Conservation (phyloP, 352 stramenopile genomes). For the Globisporangium lucens region DNA sequence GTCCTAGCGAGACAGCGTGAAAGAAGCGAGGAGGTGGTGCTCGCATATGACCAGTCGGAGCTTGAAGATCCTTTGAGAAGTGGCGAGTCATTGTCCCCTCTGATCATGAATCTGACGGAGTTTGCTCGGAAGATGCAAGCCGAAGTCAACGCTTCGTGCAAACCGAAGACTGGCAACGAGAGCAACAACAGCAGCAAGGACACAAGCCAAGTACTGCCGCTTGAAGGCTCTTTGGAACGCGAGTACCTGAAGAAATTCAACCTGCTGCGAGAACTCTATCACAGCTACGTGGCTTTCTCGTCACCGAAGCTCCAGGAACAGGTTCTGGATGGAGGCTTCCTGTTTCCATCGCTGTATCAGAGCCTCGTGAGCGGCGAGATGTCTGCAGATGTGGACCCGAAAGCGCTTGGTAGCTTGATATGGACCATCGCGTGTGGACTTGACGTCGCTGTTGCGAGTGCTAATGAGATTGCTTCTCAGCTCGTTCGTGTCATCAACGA, state of each 20-base stretch:
- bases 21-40: slow-evolving; percentile 14
- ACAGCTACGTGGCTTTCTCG: slow-evolving; percentile 43
- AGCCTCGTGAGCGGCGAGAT: slow-evolving; percentile 12
- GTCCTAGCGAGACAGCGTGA: slow-evolving; percentile 9
- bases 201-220: background rate
- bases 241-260: slow-evolving; percentile 42
- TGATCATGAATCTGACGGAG: slow-evolving; percentile 36
- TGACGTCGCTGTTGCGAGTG: slow-evolving; percentile 35
- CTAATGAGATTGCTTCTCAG: slow-evolving; percentile 15
- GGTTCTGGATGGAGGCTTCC: slow-evolving; percentile 49
- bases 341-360: slow-evolving; percentile 30
- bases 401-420: slow-evolving; percentile 29
- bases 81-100: background rate
- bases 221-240: slow-evolving; percentile 19
- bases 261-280: slow-evolving; percentile 45
- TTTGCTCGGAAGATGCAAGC: slow-evolving; percentile 46
- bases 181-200: background rate
- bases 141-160: slow-evolving; percentile 10
- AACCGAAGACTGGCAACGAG: background rate
- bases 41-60: slow-evolving; percentile 23
- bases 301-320: slow-evolving; percentile 22
- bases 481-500: background rate
- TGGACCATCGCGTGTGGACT: slow-evolving; percentile 55
- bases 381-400: slow-evolving; percentile 13
- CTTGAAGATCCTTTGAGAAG: background rate